phyloP scores from a whole-genome alignment of 2,329 filamentous ascomycete species.

The Pyrenochaeta sp. region DNA sequence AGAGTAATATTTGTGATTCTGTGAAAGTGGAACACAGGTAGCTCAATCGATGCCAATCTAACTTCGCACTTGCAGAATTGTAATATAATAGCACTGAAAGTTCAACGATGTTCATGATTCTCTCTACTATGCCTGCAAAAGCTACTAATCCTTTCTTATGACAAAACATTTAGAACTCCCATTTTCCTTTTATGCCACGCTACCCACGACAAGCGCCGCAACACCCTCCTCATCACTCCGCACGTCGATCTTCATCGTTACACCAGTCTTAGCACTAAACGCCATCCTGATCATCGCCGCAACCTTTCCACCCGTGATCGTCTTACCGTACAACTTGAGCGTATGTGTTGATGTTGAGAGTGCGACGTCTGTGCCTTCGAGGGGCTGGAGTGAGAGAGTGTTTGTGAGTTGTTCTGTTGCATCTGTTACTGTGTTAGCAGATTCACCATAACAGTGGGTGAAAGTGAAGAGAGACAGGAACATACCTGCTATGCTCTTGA shows the following conservation, averaged over 20 bases:
- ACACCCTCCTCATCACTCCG: conserved; percentile 93
- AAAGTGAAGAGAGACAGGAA: not conserved
- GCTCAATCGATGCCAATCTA: no score
- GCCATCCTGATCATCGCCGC: conserved; percentile 91
- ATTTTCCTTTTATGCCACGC: conserved; percentile 70
- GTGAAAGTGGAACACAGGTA: not conserved
- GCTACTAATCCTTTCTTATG: conserved; percentile 8
- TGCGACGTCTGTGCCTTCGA: conserved; percentile 92
- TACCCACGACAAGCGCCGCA: conserved; percentile 82
- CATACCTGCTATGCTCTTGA: conserved; percentile 92
- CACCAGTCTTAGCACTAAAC: conserved; percentile 88
- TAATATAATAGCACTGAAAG: not conserved
- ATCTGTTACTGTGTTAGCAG: conserved; percentile 63
- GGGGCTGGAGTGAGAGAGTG: conserved; percentile 86
- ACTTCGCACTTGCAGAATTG: not conserved
- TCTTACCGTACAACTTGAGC: conserved; percentile 96
- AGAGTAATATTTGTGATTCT: not conserved
- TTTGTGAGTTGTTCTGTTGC: conserved; percentile 91
- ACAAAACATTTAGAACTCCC: conserved; percentile 1
- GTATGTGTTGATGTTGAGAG: conserved; percentile 90
- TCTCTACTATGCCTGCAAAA: conserved; percentile 10
- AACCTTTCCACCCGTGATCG: conserved; percentile 86
- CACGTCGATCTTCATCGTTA: conserved; percentile 94
- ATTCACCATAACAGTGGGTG: not conserved
- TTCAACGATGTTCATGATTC: conserved; percentile 5